phyloP scores from a whole-genome alignment of 2,329 filamentous ascomycete genomes.

The Periconia digitata region DNA sequence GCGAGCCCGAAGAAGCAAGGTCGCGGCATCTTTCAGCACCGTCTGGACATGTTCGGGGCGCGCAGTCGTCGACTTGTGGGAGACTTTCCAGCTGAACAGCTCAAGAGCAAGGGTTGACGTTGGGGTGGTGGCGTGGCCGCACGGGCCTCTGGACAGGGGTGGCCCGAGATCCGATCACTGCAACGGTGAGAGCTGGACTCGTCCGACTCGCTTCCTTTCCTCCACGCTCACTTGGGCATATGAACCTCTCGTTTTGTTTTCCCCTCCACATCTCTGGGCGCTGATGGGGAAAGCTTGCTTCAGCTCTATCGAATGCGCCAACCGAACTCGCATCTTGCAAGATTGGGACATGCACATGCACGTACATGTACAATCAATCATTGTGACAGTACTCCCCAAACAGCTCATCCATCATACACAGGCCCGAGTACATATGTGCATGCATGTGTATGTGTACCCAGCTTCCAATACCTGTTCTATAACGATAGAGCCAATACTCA shows the following conservation, averaged over 20 bases:
- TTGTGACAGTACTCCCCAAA: too few species aligned
- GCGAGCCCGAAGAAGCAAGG: conserved; percentile 23
- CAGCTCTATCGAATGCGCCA: not conserved
- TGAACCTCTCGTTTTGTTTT: not conserved
- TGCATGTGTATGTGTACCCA: too few species aligned
- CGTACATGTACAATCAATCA: not conserved
- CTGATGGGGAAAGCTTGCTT: not conserved
- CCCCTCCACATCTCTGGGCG: not conserved
- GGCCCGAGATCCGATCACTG: conserved; percentile 19
- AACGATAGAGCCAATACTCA: not conserved
- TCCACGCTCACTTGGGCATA: not conserved
- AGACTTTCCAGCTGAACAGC: conserved; percentile 34
- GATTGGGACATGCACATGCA: not conserved
- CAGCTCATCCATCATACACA: too few species aligned
- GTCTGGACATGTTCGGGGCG: conserved; percentile 15
- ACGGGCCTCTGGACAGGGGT: conserved; percentile 17
- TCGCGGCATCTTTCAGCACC: conserved; percentile 16
- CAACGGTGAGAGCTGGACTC: conserved; percentile 14
- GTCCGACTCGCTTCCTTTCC: not conserved
- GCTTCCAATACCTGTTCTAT: not conserved
- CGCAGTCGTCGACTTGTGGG: conserved; percentile 13
- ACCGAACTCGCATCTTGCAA: not conserved
- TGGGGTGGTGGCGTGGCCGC: conserved; percentile 34
- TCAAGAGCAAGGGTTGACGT: conserved; percentile 38
- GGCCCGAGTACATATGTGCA: too few species aligned